Conservation (phyloP, 2,329 filamentous ascomycete species). For the Clonostachys byssicola region DNA sequence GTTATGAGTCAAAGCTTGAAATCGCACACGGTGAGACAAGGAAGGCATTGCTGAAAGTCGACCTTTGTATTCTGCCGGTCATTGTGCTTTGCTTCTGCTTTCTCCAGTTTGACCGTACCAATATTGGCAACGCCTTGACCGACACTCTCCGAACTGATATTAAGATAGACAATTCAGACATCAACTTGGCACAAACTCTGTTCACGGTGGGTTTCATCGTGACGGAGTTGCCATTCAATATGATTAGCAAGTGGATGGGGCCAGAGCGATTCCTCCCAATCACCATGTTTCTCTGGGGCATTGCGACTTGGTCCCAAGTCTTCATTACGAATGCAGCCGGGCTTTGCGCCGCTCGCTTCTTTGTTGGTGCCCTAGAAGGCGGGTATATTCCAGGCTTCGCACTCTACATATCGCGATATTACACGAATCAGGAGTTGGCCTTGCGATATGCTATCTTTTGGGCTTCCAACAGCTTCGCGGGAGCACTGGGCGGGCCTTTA, state of each 20-base stretch:
- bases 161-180: conserved; percentile 40
- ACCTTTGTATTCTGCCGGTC: conserved; percentile 17
- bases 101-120: conserved; percentile 26
- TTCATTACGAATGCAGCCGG: conserved; percentile 15
- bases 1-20: conserved; percentile 12
- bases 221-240: conserved; percentile 25
- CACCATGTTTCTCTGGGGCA: conserved; percentile 21
- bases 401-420: conserved; percentile 20
- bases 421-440: conserved; percentile 18
- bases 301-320: conserved; percentile 17
- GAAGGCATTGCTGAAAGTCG: conserved; percentile 13
- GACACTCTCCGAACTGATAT: conserved; percentile 44
- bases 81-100: conserved; percentile 23
- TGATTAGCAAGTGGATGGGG: conserved; percentile 17
- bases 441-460: conserved; percentile 20
- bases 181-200: conserved; percentile 48
- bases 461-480: conserved; percentile 19
- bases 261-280: conserved; percentile 18
- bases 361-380: conserved; percentile 20
- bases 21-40: conserved; percentile 5
- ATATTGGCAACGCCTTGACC: conserved; percentile 46
- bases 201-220: conserved; percentile 44
- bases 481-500: conserved; percentile 16
- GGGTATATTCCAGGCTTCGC: conserved; percentile 23
- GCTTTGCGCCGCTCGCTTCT: conserved; percentile 16